A percentile compares a stretch with the other conserved stretches of the same genome.
Conservation (phyloP, 495 filamentous ascomycete species). For the Margaritispora aquatica region DNA sequence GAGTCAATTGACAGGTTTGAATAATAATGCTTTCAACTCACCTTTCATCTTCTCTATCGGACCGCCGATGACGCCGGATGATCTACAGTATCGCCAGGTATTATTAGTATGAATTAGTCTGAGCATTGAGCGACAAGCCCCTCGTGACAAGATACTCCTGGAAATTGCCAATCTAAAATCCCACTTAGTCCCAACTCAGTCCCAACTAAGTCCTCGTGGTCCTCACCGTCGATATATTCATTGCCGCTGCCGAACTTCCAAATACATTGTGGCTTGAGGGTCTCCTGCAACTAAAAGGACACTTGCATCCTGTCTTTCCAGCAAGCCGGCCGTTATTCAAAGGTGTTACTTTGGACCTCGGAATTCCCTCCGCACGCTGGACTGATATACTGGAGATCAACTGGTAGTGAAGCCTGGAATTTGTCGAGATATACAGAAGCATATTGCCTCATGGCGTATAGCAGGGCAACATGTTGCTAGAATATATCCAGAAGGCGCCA, state of each 20-base stretch:
- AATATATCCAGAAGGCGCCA: slow-evolving; percentile 14
- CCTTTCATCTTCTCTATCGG: too few species aligned
- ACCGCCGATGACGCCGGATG: background rate
- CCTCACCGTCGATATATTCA: too few species aligned
- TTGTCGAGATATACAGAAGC: background rate
- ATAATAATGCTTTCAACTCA: background rate
- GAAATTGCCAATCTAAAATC: background rate
- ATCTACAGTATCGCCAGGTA: too few species aligned
- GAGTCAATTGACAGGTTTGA: background rate
- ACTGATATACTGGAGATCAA: background rate
- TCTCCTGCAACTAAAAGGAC: background rate
- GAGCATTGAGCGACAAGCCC: background rate
- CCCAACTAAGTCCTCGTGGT: too few species aligned
- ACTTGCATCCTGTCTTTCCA: background rate
- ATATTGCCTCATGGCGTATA: slow-evolving; percentile 16
- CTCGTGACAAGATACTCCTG: background rate
- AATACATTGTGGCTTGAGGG: background rate
- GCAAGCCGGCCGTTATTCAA: background rate
- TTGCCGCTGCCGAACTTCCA: too few species aligned
- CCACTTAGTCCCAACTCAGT: too few species aligned
- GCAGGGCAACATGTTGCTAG: slow-evolving; percentile 17
- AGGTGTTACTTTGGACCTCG: background rate
- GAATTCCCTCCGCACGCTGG: background rate
- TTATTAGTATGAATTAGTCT: too few species aligned
- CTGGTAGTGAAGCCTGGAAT: background rate